Conservation (phyloP, 345 rosid species). For the Dipteronia sinensis region DNA sequence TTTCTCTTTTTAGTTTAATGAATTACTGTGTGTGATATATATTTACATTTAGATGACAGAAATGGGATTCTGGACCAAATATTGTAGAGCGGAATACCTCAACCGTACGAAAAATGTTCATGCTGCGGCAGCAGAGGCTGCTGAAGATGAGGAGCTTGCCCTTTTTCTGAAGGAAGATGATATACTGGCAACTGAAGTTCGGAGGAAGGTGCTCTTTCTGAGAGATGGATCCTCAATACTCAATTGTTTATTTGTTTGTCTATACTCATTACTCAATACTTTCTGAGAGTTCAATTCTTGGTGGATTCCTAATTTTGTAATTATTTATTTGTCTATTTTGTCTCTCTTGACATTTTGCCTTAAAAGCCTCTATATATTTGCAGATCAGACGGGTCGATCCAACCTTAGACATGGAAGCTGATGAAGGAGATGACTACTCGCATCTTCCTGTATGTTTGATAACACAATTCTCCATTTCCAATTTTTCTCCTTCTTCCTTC, state of each 20-base stretch:
- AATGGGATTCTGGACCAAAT: slow-evolving; percentile 92
- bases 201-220: slow-evolving; percentile 61
- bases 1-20: slow-evolving; percentile 6
- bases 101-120: slow-evolving; percentile 67
- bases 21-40: slow-evolving; percentile 8
- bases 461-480: background rate
- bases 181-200: slow-evolving; percentile 77
- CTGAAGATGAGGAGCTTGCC: slow-evolving; percentile 97
- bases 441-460: slow-evolving; percentile 79
- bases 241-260: background rate
- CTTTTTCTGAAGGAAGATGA: slow-evolving; percentile 87
- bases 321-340: background rate
- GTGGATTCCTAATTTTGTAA: slow-evolving; percentile 11
- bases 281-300: background rate
- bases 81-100: slow-evolving; percentile 91
- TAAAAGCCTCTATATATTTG: slow-evolving; percentile 20
- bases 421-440: slow-evolving; percentile 89
- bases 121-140: slow-evolving; percentile 94
- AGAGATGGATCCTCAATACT: background rate
- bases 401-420: slow-evolving; percentile 94
- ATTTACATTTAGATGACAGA: slow-evolving; percentile 72
- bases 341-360: slow-evolving; percentile 16
- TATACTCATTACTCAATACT: too few species aligned
- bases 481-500: slow-evolving; percentile 1
- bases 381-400: slow-evolving; percentile 95